A percentile compares a stretch with the other conserved stretches of the same genome.
Evolutionary conservation across 2,329 filamentous ascomycete species (phyloP).

Genomic region (Dactylellina sp.): DNA sequence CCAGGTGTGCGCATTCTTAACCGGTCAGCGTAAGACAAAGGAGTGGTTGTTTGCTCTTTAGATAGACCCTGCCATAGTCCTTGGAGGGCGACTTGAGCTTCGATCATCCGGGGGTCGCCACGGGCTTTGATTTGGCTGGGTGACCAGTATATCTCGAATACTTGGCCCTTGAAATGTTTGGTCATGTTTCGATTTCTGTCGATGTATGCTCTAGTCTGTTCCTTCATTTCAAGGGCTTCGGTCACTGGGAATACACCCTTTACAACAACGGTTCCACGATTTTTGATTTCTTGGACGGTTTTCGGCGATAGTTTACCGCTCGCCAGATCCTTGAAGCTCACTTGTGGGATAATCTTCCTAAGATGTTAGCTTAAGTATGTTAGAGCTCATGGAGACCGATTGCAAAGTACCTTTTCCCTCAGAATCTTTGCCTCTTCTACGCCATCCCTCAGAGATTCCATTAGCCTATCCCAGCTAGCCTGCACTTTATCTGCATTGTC

Average conservation of each 20-base stretch:
- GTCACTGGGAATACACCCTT: conserved; percentile 73
- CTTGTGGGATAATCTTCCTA: conserved; percentile 67
- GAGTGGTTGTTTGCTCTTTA: conserved; percentile 68
- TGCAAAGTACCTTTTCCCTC: conserved; percentile 64
- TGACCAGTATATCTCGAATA: conserved; percentile 82
- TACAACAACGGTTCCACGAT: conserved; percentile 74
- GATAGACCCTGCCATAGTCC: conserved; percentile 72
- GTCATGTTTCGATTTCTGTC: conserved; percentile 71
- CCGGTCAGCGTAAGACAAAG: conserved; percentile 77
- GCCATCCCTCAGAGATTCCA: conserved; percentile 66
- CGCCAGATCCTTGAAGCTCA: conserved; percentile 69
- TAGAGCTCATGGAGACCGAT: background rate
- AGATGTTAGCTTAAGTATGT: conserved; percentile 10
- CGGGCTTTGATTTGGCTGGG: conserved; percentile 75
- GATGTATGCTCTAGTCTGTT: conserved; percentile 74
- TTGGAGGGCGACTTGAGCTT: conserved; percentile 73
- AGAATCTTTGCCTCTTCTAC: conserved; percentile 66
- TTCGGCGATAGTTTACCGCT: conserved; percentile 50
- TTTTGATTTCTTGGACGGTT: conserved; percentile 67
- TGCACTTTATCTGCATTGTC: conserved; percentile 68
- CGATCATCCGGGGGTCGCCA: conserved; percentile 74
- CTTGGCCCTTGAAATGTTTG: conserved; percentile 75
- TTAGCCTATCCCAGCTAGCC: conserved; percentile 67
- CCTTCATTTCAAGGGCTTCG: conserved; percentile 75
- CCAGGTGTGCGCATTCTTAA: conserved; percentile 78